Evolutionary conservation across 352 stramenopile genomes (phyloP), one percentile per base, ranked within the genome.

Genomic region (Detonula confervacea): DNA sequence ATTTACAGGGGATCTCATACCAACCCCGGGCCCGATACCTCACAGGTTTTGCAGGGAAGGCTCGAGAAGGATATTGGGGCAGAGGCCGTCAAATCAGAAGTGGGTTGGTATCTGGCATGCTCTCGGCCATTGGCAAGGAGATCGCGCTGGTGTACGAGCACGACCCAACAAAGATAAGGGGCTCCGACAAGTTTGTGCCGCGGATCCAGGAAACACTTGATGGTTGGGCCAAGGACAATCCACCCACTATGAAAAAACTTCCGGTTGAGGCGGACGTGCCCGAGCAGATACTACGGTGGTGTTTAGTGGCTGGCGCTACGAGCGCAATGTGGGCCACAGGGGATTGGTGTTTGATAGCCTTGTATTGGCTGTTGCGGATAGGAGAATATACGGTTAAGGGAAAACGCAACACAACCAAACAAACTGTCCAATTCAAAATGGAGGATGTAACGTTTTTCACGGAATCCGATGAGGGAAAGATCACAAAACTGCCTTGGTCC

Each of bases 301-400:
- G 44, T 7, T 20, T 22, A 35, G 1, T 1, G 11, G 9, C 2
- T 3, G 33, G 29, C 6, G 59, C 59, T 14, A 55, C 39, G 1
- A 33, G 29, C 14, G 1, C 37, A 22, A 22, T 24, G 14, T 16
- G 24, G 22, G 55, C 64, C 4, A 35, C 57, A 12, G 73, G 16
- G 2, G 73, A 81, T n/a, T 44, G 59, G 0, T 33, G 63, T 8
- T 1, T 83, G 1, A 79, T 83, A 61, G 75, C 52, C 0, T 83
- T 80, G 14, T 83, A 75, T 51, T 83, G 70, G 18, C 37, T 83
- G 9, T 33, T 79, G 8, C 52, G 68, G 0, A 55, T 76, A 11
- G 75, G 68, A 0, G 75, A 83, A 24, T 83, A 83, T 46, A 80
- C 70, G 1, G 16, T 60, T 0, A 75, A 74, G 12, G 24, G 9